A percentile compares a stretch with the other conserved stretches of the same genome.
Evolutionary conservation across 148 eudicot genomes (phyloP).

Genomic region (Selenicereus undatus): DNA sequence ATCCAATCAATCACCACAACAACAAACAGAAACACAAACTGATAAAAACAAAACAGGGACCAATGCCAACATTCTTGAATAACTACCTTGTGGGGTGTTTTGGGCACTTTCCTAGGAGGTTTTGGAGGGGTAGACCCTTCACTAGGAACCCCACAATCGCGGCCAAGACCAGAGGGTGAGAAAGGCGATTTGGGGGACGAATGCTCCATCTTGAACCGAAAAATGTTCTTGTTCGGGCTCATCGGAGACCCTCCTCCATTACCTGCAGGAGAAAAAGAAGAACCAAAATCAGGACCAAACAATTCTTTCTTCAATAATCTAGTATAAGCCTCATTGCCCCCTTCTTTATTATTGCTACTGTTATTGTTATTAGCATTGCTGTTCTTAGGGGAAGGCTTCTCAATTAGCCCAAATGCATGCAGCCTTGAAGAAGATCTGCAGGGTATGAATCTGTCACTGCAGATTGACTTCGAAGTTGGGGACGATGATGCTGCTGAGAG

Average conservation of each 20-base stretch:
- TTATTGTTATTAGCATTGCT: conserved; percentile 20
- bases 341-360: conserved; percentile 31
- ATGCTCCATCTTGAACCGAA: conserved; percentile 83
- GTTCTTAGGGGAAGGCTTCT: conserved; percentile 53
- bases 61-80: neutral
- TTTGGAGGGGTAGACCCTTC: conserved; percentile 70
- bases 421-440: conserved; percentile 92
- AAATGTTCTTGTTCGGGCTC: conserved; percentile 71
- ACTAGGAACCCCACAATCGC: conserved; percentile 35
- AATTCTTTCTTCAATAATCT: conserved; percentile 68
- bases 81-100: conserved; percentile 99
- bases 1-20: no score
- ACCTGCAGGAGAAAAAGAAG: conserved; percentile 70
- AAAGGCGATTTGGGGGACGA: conserved; percentile 55
- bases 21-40: no score
- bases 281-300: conserved; percentile 87
- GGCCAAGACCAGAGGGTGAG: conserved; percentile 53
- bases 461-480: conserved; percentile 40
- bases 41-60: neutral
- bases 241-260: conserved; percentile 42
- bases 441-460: conserved; percentile 94
- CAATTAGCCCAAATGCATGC: conserved; percentile 69
- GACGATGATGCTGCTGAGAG: conserved; percentile 40
- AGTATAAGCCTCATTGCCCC: conserved; percentile 68
- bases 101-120: conserved; percentile 88